A percentile compares a stretch with the other conserved stretches of the same genome.
These are phyloP conservation scores for Marasmius tenuissimus DNA, from an alignment of 1,284 basidiomycete genomes.

Conservation along the genomic window DNA sequence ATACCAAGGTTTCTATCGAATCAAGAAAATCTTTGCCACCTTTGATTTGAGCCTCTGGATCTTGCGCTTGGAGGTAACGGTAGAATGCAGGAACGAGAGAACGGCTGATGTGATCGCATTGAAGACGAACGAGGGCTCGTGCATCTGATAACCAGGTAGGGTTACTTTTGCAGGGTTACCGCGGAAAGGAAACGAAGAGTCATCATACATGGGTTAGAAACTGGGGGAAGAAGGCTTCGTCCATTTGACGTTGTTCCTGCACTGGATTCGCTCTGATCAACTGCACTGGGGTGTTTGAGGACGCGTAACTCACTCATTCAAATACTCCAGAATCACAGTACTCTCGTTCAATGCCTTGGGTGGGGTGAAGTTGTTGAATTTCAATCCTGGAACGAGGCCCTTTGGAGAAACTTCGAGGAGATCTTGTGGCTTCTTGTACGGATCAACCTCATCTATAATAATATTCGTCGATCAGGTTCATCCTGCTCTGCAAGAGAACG, in stretches of 20 bases:
- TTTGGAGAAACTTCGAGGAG: constrained; percentile 80
- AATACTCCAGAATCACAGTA: constrained; percentile 70
- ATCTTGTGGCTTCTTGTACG: constrained; percentile 77
- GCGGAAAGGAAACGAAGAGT: neutral
- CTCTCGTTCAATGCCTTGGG: constrained; percentile 67
- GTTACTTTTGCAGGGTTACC: neutral
- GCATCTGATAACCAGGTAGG: constrained; percentile 44
- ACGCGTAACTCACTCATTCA: constrained; percentile 59
- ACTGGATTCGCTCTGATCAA: neutral
- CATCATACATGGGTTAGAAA: constrained; percentile 58
- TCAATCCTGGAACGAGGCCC: constrained; percentile 74
- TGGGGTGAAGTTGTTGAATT: constrained; percentile 50
- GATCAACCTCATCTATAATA: constrained; percentile 73
- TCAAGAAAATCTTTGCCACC: constrained; percentile 57
- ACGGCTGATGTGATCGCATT: constrained; percentile 68
- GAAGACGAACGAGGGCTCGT: constrained; percentile 65
- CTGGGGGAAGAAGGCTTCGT: constrained; percentile 56
- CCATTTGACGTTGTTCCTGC: constrained; percentile 24
- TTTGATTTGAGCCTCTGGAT: constrained; percentile 53
- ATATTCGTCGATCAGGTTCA: constrained; percentile 8
- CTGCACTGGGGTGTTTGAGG: neutral
- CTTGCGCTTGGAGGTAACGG: constrained; percentile 76
- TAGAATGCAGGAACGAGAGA: constrained; percentile 75
- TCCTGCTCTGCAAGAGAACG: neutral
- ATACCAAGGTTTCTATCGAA: constrained; percentile 54